Conservation (phyloP, 495 filamentous ascomycete species). For the Glonium stellatum region DNA sequence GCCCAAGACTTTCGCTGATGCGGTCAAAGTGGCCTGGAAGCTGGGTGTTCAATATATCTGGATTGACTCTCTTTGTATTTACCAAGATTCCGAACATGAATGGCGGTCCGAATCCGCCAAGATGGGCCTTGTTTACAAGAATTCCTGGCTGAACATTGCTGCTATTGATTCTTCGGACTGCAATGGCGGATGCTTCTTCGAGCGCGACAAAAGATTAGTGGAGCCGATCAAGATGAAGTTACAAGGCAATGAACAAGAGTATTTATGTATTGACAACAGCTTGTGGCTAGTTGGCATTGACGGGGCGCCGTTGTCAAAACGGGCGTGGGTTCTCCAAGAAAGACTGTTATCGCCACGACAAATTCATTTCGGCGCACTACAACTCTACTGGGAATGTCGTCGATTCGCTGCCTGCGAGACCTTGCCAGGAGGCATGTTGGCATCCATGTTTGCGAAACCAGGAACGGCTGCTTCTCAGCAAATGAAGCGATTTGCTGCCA, state of each 20-base stretch:
- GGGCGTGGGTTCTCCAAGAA: neutral
- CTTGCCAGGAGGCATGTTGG: neutral
- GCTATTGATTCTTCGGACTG: neutral
- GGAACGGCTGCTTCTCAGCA: neutral
- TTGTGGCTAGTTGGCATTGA: neutral
- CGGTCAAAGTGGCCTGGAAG: neutral
- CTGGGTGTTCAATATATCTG: neutral
- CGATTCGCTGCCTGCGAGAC: neutral
- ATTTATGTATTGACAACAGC: neutral
- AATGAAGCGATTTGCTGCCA: neutral
- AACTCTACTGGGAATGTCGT: neutral
- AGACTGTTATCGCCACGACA: neutral
- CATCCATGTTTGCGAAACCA: neutral
- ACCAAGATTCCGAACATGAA: neutral
- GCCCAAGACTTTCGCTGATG: slow-evolving; percentile 1
- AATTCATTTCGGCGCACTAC: neutral
- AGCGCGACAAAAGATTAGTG: neutral
- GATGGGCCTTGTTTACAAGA: neutral
- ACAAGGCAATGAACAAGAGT: neutral
- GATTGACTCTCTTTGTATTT: slow-evolving; percentile 1
- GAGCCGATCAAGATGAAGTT: neutral
- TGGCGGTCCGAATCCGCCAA: slow-evolving; percentile 1
- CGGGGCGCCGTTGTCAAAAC: neutral
- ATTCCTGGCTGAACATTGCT: slow-evolving; percentile 2
- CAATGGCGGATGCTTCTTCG: neutral